These are phyloP conservation scores for Dunaliella primolecta DNA, from an alignment of 139 green algal species.

Conservation along the genomic window DNA sequence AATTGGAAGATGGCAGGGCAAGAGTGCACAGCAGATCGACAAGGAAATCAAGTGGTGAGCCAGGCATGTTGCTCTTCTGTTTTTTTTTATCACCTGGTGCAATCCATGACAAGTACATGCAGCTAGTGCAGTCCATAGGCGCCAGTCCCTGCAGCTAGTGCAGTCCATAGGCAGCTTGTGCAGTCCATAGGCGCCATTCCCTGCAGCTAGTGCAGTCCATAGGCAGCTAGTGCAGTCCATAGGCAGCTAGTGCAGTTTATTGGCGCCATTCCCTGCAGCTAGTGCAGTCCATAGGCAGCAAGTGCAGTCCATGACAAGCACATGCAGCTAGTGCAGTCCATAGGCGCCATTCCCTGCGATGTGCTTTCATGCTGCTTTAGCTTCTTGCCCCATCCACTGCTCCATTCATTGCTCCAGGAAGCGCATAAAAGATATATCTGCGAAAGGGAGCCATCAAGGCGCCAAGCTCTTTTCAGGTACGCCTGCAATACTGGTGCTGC, in stretches of 20 bases:
- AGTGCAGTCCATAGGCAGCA: background rate
- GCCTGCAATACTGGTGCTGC: background rate
- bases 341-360: background rate
- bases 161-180: background rate
- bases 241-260: background rate
- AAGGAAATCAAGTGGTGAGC: constrained; percentile 27
- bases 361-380: too few species aligned
- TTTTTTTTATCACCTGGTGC: background rate
- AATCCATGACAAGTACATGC: background rate
- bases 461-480: constrained; percentile 33
- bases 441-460: background rate
- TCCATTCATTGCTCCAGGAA: constrained; percentile 6
- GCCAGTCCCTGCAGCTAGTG: background rate
- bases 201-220: background rate
- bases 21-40: constrained; percentile 18
- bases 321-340: background rate
- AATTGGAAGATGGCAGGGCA: constrained; percentile 23
- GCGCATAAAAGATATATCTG: constrained; percentile 22
- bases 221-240: background rate
- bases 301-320: background rate
- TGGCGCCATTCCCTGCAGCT: background rate
- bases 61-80: background rate
- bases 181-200: background rate
- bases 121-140: background rate
- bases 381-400: background rate